Conservation (phyloP, 2,329 filamentous ascomycete species). For the Cladosporium sphaerospermum region DNA sequence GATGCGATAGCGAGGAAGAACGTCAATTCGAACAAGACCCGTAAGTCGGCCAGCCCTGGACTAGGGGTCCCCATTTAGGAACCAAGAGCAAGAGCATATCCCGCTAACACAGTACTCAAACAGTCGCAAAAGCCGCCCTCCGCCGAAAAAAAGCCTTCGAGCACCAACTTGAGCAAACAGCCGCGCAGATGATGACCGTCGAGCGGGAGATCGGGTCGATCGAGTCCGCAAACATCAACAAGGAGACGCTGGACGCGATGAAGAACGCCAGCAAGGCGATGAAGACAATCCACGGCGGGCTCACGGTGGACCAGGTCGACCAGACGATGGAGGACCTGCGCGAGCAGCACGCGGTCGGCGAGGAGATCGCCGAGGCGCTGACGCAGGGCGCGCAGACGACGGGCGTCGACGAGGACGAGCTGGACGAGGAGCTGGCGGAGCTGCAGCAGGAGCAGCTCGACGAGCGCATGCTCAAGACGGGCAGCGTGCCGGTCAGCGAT, state of each 20-base stretch:
- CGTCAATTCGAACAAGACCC: constrained; percentile 72
- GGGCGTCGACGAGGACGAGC: constrained; percentile 76
- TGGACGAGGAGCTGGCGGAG: constrained; percentile 77
- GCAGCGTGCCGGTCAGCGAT: constrained; percentile 74
- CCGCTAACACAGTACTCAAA: constrained; percentile 18
- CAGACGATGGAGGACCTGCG: constrained; percentile 88
- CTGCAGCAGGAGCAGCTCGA: constrained; percentile 91
- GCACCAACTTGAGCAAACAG: constrained; percentile 84
- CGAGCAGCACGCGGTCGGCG: constrained; percentile 86
- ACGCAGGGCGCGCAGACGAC: constrained; percentile 60
- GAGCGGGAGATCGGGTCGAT: constrained; percentile 96
- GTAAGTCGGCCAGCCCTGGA: not conserved
- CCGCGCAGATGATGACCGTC: constrained; percentile 80
- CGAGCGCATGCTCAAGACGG: constrained; percentile 86
- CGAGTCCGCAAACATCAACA: constrained; percentile 97
- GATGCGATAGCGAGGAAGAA: constrained; percentile 84
- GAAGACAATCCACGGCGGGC: constrained; percentile 83
- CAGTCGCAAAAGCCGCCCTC: constrained; percentile 84
- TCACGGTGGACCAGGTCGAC: constrained; percentile 92
- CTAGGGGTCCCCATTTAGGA: not conserved
- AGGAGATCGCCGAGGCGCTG: constrained; percentile 86
- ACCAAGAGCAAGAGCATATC: not conserved
- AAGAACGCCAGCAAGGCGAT: constrained; percentile 84
- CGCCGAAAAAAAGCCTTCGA: constrained; percentile 93
- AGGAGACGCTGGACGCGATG: constrained; percentile 92